These are phyloP conservation scores for Ogataea paraovalis DNA, from an alignment of 805 yeast genomes.

Conservation along the genomic window DNA sequence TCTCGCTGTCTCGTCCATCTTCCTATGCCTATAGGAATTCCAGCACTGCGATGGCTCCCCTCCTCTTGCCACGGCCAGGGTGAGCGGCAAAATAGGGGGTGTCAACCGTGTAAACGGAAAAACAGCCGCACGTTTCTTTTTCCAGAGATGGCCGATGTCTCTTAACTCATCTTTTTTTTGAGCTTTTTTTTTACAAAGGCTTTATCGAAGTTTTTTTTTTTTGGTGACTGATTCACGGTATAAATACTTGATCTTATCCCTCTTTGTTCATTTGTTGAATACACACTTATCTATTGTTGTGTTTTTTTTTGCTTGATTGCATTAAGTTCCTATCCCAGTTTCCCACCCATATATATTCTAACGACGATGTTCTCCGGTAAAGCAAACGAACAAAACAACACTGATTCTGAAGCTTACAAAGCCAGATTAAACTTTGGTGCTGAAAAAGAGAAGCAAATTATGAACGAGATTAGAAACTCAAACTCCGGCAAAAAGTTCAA, in stretches of 20 bases:
- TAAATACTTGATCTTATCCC: too few relatives aligned
- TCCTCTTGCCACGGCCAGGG: too few relatives aligned
- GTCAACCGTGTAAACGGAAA: too few relatives aligned
- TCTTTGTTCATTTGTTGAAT: too few relatives aligned
- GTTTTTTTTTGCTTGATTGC: too few relatives aligned
- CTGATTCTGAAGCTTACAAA: constrained; percentile 31
- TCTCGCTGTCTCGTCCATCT: too few relatives aligned
- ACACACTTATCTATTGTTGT: too few relatives aligned
- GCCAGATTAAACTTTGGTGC: constrained; percentile 35
- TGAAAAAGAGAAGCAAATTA: constrained; percentile 37
- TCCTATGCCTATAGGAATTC: too few relatives aligned
- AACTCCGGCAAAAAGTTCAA: constrained; percentile 24
- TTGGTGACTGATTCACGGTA: background rate
- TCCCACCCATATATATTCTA: too few relatives aligned
- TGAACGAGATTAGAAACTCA: constrained; percentile 34
- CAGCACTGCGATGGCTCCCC: too few relatives aligned
- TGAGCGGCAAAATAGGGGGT: too few relatives aligned
- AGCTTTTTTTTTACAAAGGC: background rate
- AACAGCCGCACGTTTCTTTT: background rate
- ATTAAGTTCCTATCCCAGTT: too few relatives aligned
- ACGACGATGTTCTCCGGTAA: constrained; percentile 27
- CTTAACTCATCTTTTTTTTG: background rate
- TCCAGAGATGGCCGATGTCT: background rate
- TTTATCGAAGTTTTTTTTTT: background rate
- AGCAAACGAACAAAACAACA: constrained; percentile 27